Percentiles rank a stretch among this genome's conserved stretches.
These are phyloP conservation scores for Euphorbia tirucalli DNA, from an alignment of 345 rosid genomes.

Conservation along the genomic window DNA sequence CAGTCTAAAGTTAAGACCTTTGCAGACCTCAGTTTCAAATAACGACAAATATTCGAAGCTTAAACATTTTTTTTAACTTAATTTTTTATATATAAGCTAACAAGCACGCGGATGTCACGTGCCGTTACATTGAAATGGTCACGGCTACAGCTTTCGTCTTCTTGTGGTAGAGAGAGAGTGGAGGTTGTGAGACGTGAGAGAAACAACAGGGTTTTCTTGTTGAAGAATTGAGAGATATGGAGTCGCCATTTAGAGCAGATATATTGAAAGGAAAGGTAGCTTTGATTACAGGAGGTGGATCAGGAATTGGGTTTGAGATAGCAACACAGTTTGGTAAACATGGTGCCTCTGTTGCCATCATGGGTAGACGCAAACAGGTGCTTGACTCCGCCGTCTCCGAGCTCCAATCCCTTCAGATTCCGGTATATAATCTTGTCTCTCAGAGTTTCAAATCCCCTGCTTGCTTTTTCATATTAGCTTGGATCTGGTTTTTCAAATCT, in stretches of 20 bases:
- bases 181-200: not conserved
- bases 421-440: constrained; percentile 12
- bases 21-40: no score
- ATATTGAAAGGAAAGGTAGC: constrained; percentile 47
- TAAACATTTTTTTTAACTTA: no score
- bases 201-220: not conserved
- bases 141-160: not conserved
- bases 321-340: constrained; percentile 49
- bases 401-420: constrained; percentile 36
- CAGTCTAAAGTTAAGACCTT: no score
- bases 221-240: constrained; percentile 4
- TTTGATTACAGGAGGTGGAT: constrained; percentile 50
- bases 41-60: no score
- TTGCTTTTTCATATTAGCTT: not conserved
- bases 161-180: not conserved
- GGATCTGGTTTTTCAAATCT: not conserved
- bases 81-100: no score
- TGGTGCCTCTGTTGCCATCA: constrained; percentile 52
- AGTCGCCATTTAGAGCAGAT: constrained; percentile 48
- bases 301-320: constrained; percentile 52
- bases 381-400: constrained; percentile 39
- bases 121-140: not conserved
- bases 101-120: not conserved
- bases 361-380: constrained; percentile 46
- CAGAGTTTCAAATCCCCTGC: not conserved